Percentiles rank a stretch among this genome's conserved stretches.
Conservation (phyloP, 257 asterid genomes). For the Buddleja alternifolia region DNA sequence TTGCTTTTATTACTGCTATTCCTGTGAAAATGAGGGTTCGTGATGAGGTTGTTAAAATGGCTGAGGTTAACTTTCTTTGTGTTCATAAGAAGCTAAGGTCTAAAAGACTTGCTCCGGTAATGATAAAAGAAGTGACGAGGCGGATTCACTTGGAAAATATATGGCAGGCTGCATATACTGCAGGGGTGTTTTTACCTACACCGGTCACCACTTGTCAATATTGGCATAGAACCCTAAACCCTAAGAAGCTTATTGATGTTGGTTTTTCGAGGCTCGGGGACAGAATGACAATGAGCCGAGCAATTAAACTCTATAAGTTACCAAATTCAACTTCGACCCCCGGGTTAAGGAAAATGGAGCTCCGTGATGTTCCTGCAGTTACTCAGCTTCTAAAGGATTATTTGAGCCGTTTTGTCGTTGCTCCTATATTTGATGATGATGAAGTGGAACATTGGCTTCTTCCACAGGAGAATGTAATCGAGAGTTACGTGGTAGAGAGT, state of each 20-base stretch:
- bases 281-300: constrained; percentile 63
- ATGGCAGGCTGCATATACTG: constrained; percentile 65
- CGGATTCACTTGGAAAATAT: constrained; percentile 56
- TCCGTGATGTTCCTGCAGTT: constrained; percentile 49
- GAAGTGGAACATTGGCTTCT: constrained; percentile 63
- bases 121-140: constrained; percentile 61
- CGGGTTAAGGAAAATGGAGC: constrained; percentile 57
- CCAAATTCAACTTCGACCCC: constrained; percentile 42
- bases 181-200: constrained; percentile 56
- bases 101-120: constrained; percentile 59
- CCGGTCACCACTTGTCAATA: constrained; percentile 50
- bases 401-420: constrained; percentile 43
- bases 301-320: constrained; percentile 47
- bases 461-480: constrained; percentile 52
- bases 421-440: constrained; percentile 52
- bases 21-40: constrained; percentile 53
- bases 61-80: constrained; percentile 58
- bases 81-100: constrained; percentile 64
- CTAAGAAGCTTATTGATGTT: constrained; percentile 57
- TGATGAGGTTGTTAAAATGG: constrained; percentile 45
- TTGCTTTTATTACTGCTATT: constrained; percentile 54
- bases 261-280: constrained; percentile 61
- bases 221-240: constrained; percentile 57
- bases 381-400: constrained; percentile 43
- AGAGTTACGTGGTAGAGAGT: constrained; percentile 57